Base-by-base conservation (phyloP, 345 rosid species). In the Brassica incana region DNA sequence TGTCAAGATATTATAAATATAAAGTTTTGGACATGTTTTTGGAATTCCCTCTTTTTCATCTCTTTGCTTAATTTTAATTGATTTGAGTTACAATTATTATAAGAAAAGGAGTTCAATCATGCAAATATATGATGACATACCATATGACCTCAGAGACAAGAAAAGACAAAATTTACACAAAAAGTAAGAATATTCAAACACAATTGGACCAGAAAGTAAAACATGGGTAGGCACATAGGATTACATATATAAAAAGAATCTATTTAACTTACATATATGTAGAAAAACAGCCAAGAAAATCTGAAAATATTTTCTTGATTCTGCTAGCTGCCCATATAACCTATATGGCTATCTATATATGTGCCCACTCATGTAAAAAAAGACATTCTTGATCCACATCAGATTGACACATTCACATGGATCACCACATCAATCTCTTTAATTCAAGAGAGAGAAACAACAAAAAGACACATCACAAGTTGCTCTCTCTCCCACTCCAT, bases 351-450 rank as follows among this genome's bases (percentile, higher is more conserved):
- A 29, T 29, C 32, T 29, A 29, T 29, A 29, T 29, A 65, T 71
- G 80, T 81, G 83, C 74, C 83, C 83, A 81, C 73, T 80, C 83
- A 80, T 75, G 73, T 36, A 63, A 14, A 80, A 54, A 59, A 59
- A 60, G 59, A 65, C 63, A 76, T 76, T 81, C 80, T 60, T 76
- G 77, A 76, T 71, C 74, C 70, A 81, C 80, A 76, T 81, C 83
- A 71, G 69, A 81, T 81, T 81, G 80, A 76, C 80, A 81, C 77
- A 81, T 76, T 71, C 83, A 81, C 83, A 81, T 81, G 78, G 78
- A 74, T 73, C 60, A 63, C 65, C 83, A 75, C 80, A 75, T 80
- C 79, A 75, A 65, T 76, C 80, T 81, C 83, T 75, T 81, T 71
- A 59, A 71, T 71, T 65, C 58, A 71, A 75, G 80, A 76, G 69